These are phyloP conservation scores for Xylariomycetidae sp. DNA, from an alignment of 2,329 filamentous ascomycete species.

Conservation along the genomic window DNA sequence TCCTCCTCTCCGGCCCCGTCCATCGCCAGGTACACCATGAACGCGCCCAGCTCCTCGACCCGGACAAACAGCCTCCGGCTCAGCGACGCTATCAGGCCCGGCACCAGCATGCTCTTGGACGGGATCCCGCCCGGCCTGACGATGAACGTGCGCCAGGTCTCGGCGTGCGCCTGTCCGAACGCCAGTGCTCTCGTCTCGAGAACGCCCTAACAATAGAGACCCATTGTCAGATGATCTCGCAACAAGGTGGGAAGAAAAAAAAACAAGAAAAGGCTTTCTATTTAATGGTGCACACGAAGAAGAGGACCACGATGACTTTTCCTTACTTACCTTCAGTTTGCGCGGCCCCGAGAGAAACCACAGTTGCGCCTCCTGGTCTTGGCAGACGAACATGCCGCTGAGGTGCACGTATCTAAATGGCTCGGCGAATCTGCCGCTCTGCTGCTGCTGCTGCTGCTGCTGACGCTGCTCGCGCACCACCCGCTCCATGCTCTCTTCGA, in stretches of 20 bases:
- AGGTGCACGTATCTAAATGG: conserved; percentile 28
- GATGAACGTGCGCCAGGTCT: conserved; percentile 14
- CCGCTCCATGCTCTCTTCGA: conserved; percentile 15
- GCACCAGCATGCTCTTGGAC: conserved; percentile 4
- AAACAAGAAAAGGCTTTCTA: background rate
- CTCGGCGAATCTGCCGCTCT: too few species aligned
- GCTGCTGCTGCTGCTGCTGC: too few species aligned
- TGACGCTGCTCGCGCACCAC: conserved; percentile 9
- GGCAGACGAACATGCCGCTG: conserved; percentile 29
- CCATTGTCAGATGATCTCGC: too few species aligned
- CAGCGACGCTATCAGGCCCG: conserved; percentile 7
- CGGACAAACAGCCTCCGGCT: conserved; percentile 17
- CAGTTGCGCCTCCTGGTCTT: conserved; percentile 26
- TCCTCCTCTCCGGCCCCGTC: conserved; percentile 17
- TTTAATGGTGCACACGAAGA: background rate
- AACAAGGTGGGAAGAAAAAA: background rate
- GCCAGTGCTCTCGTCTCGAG: conserved; percentile 16
- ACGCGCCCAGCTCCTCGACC: conserved; percentile 19
- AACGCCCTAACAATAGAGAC: conserved; percentile 18
- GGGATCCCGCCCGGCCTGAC: conserved; percentile 16
- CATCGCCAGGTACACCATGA: conserved; percentile 17
- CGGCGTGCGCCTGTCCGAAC: conserved; percentile 13
- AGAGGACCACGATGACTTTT: background rate
- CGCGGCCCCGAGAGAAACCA: conserved; percentile 21
- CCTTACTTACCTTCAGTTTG: conserved; percentile 19